A percentile compares a stretch with the other conserved stretches of the same genome.
phyloP scores from a whole-genome alignment of 2,329 filamentous ascomycete genomes.

The Neopestalotiopsis rosae region DNA sequence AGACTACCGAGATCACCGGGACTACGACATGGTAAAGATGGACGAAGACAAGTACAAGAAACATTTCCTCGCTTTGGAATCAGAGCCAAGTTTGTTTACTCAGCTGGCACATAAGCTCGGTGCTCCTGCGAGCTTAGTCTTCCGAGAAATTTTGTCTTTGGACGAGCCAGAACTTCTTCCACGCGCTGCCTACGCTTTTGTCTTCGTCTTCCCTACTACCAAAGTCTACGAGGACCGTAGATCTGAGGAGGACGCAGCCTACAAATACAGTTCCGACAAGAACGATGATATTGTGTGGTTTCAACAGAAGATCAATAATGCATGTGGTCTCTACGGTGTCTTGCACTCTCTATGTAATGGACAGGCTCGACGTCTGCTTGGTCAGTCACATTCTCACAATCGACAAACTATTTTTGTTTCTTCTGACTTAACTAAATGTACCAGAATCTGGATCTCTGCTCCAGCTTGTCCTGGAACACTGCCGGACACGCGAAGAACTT shows the following conservation, averaged over 20 bases:
- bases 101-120: slow-evolving; percentile 68
- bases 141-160: slow-evolving; percentile 73
- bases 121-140: slow-evolving; percentile 60
- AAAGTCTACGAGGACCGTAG: slow-evolving; percentile 64
- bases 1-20: too few relatives aligned
- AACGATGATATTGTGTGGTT: slow-evolving; percentile 73
- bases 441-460: too few relatives aligned
- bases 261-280: slow-evolving; percentile 21
- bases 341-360: slow-evolving; percentile 71
- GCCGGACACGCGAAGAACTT: too few relatives aligned
- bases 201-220: slow-evolving; percentile 72
- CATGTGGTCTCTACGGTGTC: slow-evolving; percentile 72
- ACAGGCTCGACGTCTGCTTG: slow-evolving; percentile 44
- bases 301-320: slow-evolving; percentile 74
- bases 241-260: slow-evolving; percentile 26
- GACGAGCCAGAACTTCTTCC: slow-evolving; percentile 71
- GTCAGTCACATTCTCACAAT: neutral
- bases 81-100: slow-evolving; percentile 71
- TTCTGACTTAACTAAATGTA: too few relatives aligned
- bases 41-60: slow-evolving; percentile 22
- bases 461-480: too few relatives aligned
- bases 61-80: slow-evolving; percentile 37
- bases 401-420: neutral
- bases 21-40: too few relatives aligned
- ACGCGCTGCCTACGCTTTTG: slow-evolving; percentile 68